Evolutionary conservation across 441 rosid species (phyloP), one percentile per base, ranked within the genome.

Genomic region (Croton setiger): DNA sequence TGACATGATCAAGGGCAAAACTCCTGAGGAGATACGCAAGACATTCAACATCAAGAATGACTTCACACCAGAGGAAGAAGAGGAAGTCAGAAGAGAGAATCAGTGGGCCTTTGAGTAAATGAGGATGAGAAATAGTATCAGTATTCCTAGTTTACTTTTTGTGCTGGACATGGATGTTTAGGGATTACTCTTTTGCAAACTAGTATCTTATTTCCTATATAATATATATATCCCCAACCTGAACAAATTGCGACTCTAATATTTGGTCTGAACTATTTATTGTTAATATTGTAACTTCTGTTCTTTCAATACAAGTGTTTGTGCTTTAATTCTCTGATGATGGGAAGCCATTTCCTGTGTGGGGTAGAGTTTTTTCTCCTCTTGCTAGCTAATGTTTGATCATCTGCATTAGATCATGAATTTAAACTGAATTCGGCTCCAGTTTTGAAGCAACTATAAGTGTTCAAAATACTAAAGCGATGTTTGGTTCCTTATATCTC

Each of bases 61-160:
- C 52, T 82, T 83, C 52, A 72, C 80, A 10, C 77, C 75, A 0
- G 81, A 80, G 51, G 81, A 81, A 18, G 81, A 79, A 41, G 82
- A 84, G 65, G 79, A 80, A 61, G 74, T 82, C 62, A 73, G 79
- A 23, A 72, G 80, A 57, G 86, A 82, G 80, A 85, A 83, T 52
- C 87, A 77, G 60, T 83, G 88, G 87, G 85, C 82, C 6, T 82
- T 81, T 37, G 77, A 80, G 67, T 82, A 69, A 77, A 54, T 52
- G 53, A 14, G 55, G 43, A 17, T 15, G 17, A 52, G 54, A 35
- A 1, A 43, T 35, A 44, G 5, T 23, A 18, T 62, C 13, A 27
- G 49, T 27, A 48, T 31, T 31, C 8, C n/a, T 54, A 4, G 14
- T 55, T 47, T n/a, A 54, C 31, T 68, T 48, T 23, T 48, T 41